Percentiles rank a stretch among this genome's conserved stretches.
These are phyloP conservation scores for Anthoceros angustus DNA, from an alignment of 225 moss, liverwort and hornwort genomes.

Conservation along the genomic window DNA sequence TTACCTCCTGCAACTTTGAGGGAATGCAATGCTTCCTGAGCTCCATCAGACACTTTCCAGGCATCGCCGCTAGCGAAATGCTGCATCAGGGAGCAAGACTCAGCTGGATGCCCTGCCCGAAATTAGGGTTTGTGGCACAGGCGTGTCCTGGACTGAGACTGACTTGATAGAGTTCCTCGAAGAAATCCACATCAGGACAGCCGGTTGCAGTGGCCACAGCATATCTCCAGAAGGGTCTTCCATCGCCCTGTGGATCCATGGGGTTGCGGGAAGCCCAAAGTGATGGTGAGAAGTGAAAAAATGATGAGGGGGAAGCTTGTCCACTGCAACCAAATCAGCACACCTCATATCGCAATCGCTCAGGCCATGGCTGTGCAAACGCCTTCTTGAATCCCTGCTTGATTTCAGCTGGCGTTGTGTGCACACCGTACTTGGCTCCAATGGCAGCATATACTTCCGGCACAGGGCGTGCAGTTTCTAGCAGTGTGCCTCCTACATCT, in stretches of 20 bases:
- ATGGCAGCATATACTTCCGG: constrained; percentile 65
- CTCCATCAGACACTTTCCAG: not conserved
- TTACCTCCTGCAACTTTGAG: not conserved
- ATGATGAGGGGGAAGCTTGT: not conserved
- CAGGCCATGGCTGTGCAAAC: constrained; percentile 87
- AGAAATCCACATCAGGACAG: constrained; percentile 57
- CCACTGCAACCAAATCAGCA: not conserved
- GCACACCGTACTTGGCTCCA: constrained; percentile 71
- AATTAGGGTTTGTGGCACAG: too few relatives aligned
- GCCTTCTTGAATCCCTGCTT: constrained; percentile 81
- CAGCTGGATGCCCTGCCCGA: too few relatives aligned
- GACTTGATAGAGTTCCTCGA: constrained; percentile 86
- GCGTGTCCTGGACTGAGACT: not conserved
- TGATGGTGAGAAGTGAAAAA: not conserved
- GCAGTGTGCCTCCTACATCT: constrained; percentile 80
- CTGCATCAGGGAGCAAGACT: not conserved
- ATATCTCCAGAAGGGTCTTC: constrained; percentile 77
- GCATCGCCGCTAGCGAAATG: not conserved
- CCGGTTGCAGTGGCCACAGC: constrained; percentile 89
- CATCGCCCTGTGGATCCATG: constrained; percentile 51
- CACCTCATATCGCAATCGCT: constrained; percentile 85
- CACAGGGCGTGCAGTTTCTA: constrained; percentile 69
- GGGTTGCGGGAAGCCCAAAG: not conserved
- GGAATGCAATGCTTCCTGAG: not conserved
- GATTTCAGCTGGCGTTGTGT: constrained; percentile 40